Base-by-base conservation (phyloP, 2,329 filamentous ascomycete genomes). In the Colletotrichum musicola region DNA sequence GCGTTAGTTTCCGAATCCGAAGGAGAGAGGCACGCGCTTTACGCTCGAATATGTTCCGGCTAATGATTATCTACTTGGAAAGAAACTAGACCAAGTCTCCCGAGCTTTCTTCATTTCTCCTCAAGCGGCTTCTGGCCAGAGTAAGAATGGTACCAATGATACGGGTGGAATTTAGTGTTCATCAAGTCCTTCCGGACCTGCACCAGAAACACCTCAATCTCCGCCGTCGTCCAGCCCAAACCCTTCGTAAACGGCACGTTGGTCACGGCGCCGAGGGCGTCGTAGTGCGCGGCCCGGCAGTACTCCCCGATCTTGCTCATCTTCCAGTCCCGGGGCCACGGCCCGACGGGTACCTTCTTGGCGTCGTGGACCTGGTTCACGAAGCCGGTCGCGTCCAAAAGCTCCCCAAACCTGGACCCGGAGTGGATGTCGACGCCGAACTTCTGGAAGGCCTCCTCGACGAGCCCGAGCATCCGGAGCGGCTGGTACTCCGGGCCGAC, bases 301-400 rank as follows among this genome's bases (percentile, higher is more conserved):
- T 64, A 56, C 64, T 80, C 9, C 58, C 64, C 82, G 60, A 82
- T 75, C 55, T 80, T 77, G 68, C 82, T 84, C 27, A 83, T 75
- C 7, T 76, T 77, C 1, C 75, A 72, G 47, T 83, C 77, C 47
- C 77, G 80, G 1, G 82, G 78, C 83, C 82, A 84, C 0, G 74
- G 74, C 38, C 78, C 80, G 14, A 80, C 73, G 0, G 82, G 82
- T 4, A 82, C 74, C 64, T 80, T 75, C 55, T 74, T 73, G n/a
- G 71, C 69, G 6, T 65, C 72, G n/a, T 75, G 70, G 2, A 68
- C 63, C 1, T 78, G 71, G 30, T 79, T 66, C 20, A 73, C 62
- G 49, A 78, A 81, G 1, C 78, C 78, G 0, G 64, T 63, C 9
- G 55, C 68, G 6, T 55, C 38, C 12, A 74, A 47, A 47, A 64